A percentile compares a stretch with the other conserved stretches of the same genome.
phyloP scores from a whole-genome alignment of 2,329 filamentous ascomycete species.

The Aplosporella prunicola region DNA sequence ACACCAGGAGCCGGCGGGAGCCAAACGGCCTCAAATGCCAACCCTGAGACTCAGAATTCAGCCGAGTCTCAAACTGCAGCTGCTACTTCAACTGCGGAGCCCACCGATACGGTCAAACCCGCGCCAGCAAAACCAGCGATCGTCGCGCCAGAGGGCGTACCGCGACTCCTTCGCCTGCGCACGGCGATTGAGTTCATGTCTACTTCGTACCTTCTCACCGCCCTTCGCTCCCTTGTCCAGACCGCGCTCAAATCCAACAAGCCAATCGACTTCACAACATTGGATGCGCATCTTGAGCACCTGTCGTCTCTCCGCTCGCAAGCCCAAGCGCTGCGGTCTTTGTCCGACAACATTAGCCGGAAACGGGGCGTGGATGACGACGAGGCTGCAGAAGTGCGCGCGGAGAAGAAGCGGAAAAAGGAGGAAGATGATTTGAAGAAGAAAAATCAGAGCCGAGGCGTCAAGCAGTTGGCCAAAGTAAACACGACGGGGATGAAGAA shows the following conservation, averaged over 20 bases:
- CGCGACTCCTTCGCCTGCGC: conserved; percentile 53
- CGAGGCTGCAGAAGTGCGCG: conserved; percentile 46
- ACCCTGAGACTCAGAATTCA: conserved; percentile 23
- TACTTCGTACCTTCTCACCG: conserved; percentile 45
- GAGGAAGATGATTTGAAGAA: conserved; percentile 85
- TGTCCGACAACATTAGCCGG: conserved; percentile 56
- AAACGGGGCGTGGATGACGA: conserved; percentile 60
- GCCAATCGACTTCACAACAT: conserved; percentile 54
- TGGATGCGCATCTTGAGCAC: conserved; percentile 60
- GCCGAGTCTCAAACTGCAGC: conserved; percentile 15
- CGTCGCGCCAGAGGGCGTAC: conserved; percentile 35
- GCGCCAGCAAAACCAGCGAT: conserved; percentile 14
- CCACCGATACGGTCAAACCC: conserved; percentile 14
- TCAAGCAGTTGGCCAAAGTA: conserved; percentile 78
- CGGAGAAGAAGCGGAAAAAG: conserved; percentile 74
- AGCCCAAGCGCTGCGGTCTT: conserved; percentile 57
- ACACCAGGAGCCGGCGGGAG: conserved; percentile 15
- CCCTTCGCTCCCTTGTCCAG: conserved; percentile 37
- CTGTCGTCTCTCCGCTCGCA: conserved; percentile 61
- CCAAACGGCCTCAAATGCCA: conserved; percentile 26
- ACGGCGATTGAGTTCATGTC: conserved; percentile 57
- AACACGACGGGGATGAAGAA: conserved; percentile 94
- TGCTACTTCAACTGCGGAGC: conserved; percentile 12
- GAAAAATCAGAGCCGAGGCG: conserved; percentile 67
- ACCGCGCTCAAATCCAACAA: conserved; percentile 34